These are phyloP conservation scores for Aspergillus ostianus DNA, from an alignment of 495 filamentous ascomycete species.

Conservation along the genomic window DNA sequence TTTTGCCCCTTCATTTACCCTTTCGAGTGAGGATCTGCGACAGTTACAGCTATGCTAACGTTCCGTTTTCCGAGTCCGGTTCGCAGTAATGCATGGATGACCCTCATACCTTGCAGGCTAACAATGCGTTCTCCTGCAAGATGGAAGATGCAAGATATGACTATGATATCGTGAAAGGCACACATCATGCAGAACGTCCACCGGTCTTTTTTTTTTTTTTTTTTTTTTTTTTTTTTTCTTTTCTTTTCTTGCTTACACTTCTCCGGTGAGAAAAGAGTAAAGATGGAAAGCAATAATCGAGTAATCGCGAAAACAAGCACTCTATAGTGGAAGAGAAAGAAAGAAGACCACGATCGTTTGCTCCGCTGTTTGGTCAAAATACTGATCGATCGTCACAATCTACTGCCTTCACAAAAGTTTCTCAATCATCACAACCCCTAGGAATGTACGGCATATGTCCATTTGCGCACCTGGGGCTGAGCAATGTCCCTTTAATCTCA, in stretches of 20 bases:
- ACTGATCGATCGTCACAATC: neutral
- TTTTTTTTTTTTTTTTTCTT: conserved; percentile 1
- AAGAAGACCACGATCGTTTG: neutral
- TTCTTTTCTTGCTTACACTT: conserved; percentile 3
- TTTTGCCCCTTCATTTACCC: conserved; percentile 7
- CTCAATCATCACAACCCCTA: neutral
- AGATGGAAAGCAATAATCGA: neutral
- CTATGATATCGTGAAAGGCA: neutral
- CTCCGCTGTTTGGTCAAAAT: neutral
- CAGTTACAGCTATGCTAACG: conserved; percentile 3
- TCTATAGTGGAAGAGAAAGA: neutral
- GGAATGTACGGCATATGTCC: neutral
- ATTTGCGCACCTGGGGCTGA: neutral
- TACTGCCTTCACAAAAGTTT: conserved; percentile 1
- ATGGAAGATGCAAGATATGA: neutral
- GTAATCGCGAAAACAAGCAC: no score
- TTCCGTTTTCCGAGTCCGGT: conserved; percentile 8
- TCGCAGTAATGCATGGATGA: neutral
- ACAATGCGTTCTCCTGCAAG: neutral
- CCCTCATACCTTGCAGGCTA: neutral
- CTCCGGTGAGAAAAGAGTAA: neutral
- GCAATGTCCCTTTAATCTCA: conserved; percentile 11
- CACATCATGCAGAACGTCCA: neutral
- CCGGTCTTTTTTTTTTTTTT: neutral
- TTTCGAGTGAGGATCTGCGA: conserved; percentile 6